A percentile compares a stretch with the other conserved stretches of the same genome.
Conservation (phyloP, 179 eudicot genomes). For the Beta macrorhiza region DNA sequence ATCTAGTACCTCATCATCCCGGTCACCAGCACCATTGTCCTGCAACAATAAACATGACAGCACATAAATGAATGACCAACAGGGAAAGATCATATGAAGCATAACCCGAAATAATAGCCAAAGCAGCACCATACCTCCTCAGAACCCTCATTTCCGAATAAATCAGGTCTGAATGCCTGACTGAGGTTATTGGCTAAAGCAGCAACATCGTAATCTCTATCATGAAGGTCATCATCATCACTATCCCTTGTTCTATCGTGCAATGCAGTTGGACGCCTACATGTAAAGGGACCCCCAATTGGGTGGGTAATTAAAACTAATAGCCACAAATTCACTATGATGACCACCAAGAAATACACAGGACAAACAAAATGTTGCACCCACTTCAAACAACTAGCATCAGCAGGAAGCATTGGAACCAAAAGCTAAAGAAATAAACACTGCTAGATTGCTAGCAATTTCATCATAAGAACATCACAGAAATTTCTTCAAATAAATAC, state of each 20-base stretch:
- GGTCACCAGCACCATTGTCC: slow-evolving; percentile 69
- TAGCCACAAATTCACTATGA: not conserved
- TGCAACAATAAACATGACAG: slow-evolving; percentile 33
- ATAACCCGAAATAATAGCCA: not conserved
- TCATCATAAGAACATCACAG: not conserved
- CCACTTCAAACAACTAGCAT: not conserved
- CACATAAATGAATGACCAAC: slow-evolving; percentile 1
- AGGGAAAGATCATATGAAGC: not conserved
- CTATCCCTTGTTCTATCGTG: slow-evolving; percentile 90
- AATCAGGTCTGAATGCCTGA: slow-evolving; percentile 73
- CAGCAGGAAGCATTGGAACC: not conserved
- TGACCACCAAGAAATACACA: not conserved
- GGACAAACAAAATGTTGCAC: not conserved
- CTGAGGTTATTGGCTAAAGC: slow-evolving; percentile 84
- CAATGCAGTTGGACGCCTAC: slow-evolving; percentile 92
- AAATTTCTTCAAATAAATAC: not conserved
- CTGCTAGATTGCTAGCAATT: not conserved
- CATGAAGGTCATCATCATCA: slow-evolving; percentile 90
- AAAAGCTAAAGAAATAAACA: slow-evolving; percentile 11
- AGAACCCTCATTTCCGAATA: slow-evolving; percentile 64
- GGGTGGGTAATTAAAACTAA: not conserved
- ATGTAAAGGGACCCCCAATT: slow-evolving; percentile 2
- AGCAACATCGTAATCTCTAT: slow-evolving; percentile 93
- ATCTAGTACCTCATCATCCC: slow-evolving; percentile 80
- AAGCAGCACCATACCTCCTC: slow-evolving; percentile 56